Evolutionary conservation across 2,329 filamentous ascomycete genomes (phyloP), one percentile per base, ranked within the genome.

Genomic region (Fusarium verticillioides): DNA sequence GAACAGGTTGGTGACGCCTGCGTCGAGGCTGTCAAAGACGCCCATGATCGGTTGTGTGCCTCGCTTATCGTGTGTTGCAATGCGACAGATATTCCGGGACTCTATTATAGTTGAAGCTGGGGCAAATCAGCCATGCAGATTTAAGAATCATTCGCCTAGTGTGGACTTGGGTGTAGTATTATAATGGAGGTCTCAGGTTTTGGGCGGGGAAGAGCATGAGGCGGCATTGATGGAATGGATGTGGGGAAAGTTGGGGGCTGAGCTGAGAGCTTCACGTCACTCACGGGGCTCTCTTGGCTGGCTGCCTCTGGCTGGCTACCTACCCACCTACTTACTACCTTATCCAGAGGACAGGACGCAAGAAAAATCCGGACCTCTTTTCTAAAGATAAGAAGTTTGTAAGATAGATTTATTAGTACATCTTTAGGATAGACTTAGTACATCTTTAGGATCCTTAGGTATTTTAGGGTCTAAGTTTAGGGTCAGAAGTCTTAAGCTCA

Each of bases 1-100:
- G 63, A 97, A 85, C 59, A 96, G 83, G 69, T 88, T 86, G 58
- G 91, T 90, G 73, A 97, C 84, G 79, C 89, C 85, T 76, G 90
- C 86, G 84, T 98, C 95, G 76, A 97, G 84, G 82, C 89, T 88
- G 78, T 90, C 86, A 80, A 88, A 79, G 59, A 85, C 74, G 60
- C 84, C 81, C 84, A 86, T 86, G 43, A 69, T 76, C 23, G 16
- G 28, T 26, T 40, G 26, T 40, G 19, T 46, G 32, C 46, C 11
- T 56, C 52, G 21, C 59, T 63, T 62, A 49, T 63, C 59, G 36
- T 18, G 26, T 43, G 42, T 49, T 44, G 47, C 34, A 28, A 34
- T 50, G 65, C 46, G 65, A 39, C 60, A 52, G 57, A 59, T 71
- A 58, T 9, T 56, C 49, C 37, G 23, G 28, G 21, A 28, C 26